Conservation (phyloP, 352 stramenopile genomes). For the Pythium oligandrum region DNA sequence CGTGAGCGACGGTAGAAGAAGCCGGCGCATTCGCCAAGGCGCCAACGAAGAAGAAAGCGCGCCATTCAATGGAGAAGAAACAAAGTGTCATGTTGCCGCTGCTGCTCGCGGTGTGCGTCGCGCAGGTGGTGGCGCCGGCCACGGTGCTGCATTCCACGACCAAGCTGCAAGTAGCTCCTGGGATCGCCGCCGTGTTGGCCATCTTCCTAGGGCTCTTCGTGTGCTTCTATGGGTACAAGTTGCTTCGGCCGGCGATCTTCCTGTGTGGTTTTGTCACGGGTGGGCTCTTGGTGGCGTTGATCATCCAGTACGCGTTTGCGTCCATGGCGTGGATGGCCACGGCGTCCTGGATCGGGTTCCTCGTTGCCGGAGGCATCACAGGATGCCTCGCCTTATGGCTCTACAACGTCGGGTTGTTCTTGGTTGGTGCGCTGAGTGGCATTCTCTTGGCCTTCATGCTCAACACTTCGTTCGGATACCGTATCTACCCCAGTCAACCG, state of each 20-base stretch:
- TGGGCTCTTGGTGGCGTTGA: slow-evolving; percentile 28
- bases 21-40: no score
- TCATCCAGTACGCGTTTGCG: slow-evolving; percentile 32
- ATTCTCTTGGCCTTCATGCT: slow-evolving; percentile 40
- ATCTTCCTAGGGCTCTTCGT: slow-evolving; percentile 26
- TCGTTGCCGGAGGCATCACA: slow-evolving; percentile 29
- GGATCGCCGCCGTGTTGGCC: slow-evolving; percentile 29
- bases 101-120: no score
- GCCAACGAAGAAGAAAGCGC: no score
- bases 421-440: slow-evolving; percentile 34
- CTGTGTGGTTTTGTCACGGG: slow-evolving; percentile 38
- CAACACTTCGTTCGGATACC: slow-evolving; percentile 36
- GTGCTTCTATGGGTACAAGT: slow-evolving; percentile 30
- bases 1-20: no score
- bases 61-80: no score
- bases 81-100: no score
- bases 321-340: slow-evolving; percentile 27
- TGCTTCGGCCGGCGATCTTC: slow-evolving; percentile 36
- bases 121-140: slow-evolving; percentile 8
- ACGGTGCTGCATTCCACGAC: slow-evolving; percentile 23
- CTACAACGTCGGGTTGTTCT: slow-evolving; percentile 44
- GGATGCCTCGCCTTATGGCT: slow-evolving; percentile 31
- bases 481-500: slow-evolving; percentile 34
- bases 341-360: slow-evolving; percentile 48
- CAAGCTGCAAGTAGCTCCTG: slow-evolving; percentile 25